These are phyloP conservation scores for Davidsoniella virescens DNA, from an alignment of 2,329 filamentous ascomycete species.

Conservation along the genomic window DNA sequence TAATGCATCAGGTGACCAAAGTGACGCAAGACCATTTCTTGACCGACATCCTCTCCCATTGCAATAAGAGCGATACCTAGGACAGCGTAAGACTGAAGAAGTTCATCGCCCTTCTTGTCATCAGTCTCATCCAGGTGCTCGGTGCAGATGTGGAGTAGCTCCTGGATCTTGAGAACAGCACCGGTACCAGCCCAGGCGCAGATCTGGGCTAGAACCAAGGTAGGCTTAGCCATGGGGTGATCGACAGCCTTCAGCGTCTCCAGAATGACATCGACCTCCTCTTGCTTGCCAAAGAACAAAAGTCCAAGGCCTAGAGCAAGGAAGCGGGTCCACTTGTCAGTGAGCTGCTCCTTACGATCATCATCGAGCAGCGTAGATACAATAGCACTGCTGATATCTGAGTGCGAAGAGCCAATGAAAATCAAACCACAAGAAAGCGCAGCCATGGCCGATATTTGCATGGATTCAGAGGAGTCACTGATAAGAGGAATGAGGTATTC, in stretches of 20 bases:
- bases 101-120: conserved; percentile 87
- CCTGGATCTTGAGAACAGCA: conserved; percentile 91
- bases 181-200: conserved; percentile 97
- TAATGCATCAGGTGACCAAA: conserved; percentile 99
- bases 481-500: conserved; percentile 78
- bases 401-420: conserved; percentile 82
- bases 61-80: conserved; percentile 85
- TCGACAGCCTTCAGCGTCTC: conserved; percentile 95
- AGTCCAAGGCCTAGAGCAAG: conserved; percentile 86
- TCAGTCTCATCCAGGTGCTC: conserved; percentile 91
- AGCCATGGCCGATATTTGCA: conserved; percentile 94
- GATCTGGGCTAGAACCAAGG: conserved; percentile 82
- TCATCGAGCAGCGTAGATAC: conserved; percentile 88
- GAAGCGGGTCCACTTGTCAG: conserved; percentile 97
- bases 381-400: conserved; percentile 82
- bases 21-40: conserved; percentile 95
- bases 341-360: conserved; percentile 75
- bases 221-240: conserved; percentile 93
- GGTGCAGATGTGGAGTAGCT: conserved; percentile 94
- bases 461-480: conserved; percentile 65
- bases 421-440: conserved; percentile 79
- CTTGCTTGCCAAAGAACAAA: conserved; percentile 89
- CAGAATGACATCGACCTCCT: conserved; percentile 95
- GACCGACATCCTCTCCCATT: conserved; percentile 96
- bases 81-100: conserved; percentile 91